Conservation (phyloP, 345 rosid genomes). For the Populus tremula region DNA sequence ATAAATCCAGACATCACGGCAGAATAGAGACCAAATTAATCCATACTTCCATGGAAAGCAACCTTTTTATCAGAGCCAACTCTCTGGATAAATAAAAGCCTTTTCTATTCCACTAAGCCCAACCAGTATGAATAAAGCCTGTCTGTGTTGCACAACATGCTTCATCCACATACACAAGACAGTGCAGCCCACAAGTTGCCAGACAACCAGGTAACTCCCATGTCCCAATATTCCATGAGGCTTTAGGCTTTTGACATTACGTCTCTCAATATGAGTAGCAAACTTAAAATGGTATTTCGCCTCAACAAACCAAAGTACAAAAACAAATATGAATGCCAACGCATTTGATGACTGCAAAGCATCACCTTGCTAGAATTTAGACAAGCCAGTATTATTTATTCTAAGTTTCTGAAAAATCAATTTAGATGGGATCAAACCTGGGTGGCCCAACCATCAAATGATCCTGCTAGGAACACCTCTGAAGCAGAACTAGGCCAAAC, state of each 20-base stretch:
- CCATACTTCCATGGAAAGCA: neutral
- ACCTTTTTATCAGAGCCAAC: neutral
- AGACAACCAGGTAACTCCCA: neutral
- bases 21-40: neutral
- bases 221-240: neutral
- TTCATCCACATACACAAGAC: neutral
- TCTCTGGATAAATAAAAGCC: neutral
- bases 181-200: neutral
- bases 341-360: neutral
- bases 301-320: neutral
- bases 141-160: neutral
- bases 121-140: neutral
- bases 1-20: neutral
- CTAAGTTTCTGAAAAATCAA: neutral
- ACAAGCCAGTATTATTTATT: neutral
- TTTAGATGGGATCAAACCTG: constrained; percentile 51
- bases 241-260: neutral
- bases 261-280: neutral
- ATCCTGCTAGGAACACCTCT: constrained; percentile 80
- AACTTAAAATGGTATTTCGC: neutral
- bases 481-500: constrained; percentile 85
- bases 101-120: neutral
- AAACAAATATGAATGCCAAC: neutral
- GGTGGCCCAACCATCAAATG: constrained; percentile 91
- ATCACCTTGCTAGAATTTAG: neutral